Conservation (phyloP, 2,329 filamentous ascomycete genomes). For the Phyllosticta paracitricarpa region DNA sequence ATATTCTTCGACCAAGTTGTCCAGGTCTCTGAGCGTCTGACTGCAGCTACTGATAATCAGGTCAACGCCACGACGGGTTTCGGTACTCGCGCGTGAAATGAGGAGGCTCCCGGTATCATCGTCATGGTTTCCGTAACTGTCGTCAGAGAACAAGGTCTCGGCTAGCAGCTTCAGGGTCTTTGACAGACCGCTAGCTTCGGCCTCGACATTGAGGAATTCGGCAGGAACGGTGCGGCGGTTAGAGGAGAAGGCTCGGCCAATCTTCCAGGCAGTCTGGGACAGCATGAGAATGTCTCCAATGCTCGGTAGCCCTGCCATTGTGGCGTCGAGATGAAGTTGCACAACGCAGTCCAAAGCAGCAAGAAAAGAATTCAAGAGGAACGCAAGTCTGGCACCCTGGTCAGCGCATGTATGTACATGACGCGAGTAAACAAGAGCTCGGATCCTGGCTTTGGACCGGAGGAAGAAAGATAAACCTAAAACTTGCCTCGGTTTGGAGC, state of each 20-base stretch:
- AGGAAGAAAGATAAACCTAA: background rate
- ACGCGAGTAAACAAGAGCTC: background rate
- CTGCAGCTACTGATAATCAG: conserved; percentile 31
- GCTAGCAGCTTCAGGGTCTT: conserved; percentile 36
- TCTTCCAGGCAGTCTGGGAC: conserved; percentile 37
- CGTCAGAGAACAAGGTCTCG: conserved; percentile 30
- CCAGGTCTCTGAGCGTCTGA: conserved; percentile 32
- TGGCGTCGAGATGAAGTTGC: background rate
- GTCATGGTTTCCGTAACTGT: conserved; percentile 15
- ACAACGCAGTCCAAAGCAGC: background rate
- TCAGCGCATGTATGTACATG: background rate
- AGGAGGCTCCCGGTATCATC: conserved; percentile 15
- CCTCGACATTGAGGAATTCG: conserved; percentile 35
- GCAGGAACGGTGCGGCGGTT: conserved; percentile 29
- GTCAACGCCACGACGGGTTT: conserved; percentile 27
- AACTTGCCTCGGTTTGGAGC: background rate
- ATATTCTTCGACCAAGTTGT: conserved; percentile 36
- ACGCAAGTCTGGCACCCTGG: background rate
- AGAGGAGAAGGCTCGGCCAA: conserved; percentile 34
- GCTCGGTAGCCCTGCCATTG: conserved; percentile 23
- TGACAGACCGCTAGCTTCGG: conserved; percentile 32
- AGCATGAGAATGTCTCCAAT: conserved; percentile 37
- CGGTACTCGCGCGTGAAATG: conserved; percentile 24
- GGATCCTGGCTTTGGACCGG: background rate
- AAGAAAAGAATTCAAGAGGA: background rate